Percentiles rank a stretch among this genome's conserved stretches.
phyloP scores from a whole-genome alignment of 1,284 basidiomycete genomes.

The Porodaedalea pini region DNA sequence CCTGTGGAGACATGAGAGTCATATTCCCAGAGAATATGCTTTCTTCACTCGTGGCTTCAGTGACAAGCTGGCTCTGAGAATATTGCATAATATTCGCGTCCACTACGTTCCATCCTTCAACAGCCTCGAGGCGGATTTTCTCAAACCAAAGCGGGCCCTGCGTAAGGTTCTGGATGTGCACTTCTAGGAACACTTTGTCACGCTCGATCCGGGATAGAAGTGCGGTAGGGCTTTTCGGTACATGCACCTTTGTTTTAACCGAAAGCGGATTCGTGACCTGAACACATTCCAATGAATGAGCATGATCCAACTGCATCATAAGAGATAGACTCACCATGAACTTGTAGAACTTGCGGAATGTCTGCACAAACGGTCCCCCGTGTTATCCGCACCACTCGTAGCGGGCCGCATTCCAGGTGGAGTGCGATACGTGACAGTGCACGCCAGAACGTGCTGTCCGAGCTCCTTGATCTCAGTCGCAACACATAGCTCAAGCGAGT shows the following conservation, averaged over 20 bases:
- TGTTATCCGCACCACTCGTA: conserved; percentile 43
- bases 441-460: conserved; percentile 77
- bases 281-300: conserved; percentile 5
- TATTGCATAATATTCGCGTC: conserved; percentile 43
- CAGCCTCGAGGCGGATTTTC: conserved; percentile 67
- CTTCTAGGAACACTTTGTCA: conserved; percentile 81
- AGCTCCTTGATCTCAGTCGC: conserved; percentile 81
- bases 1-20: conserved; percentile 74
- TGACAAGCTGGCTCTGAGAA: conserved; percentile 4
- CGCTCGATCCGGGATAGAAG: conserved; percentile 56
- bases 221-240: conserved; percentile 67
- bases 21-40: conserved; percentile 57
- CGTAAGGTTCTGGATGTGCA: conserved; percentile 84
- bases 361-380: conserved; percentile 59
- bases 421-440: conserved; percentile 66
- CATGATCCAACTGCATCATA: neutral
- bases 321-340: conserved; percentile 62
- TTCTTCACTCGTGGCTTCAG: conserved; percentile 28
- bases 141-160: conserved; percentile 75
- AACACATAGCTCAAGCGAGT: conserved; percentile 62
- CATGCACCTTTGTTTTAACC: conserved; percentile 86
- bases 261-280: conserved; percentile 85
- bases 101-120: conserved; percentile 62
- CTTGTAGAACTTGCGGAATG: conserved; percentile 86
- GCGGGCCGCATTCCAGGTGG: conserved; percentile 52